Evolutionary conservation across 306 rosid species (phyloP), one percentile per base, ranked within the genome.

Genomic region (Fragaria vesca): DNA sequence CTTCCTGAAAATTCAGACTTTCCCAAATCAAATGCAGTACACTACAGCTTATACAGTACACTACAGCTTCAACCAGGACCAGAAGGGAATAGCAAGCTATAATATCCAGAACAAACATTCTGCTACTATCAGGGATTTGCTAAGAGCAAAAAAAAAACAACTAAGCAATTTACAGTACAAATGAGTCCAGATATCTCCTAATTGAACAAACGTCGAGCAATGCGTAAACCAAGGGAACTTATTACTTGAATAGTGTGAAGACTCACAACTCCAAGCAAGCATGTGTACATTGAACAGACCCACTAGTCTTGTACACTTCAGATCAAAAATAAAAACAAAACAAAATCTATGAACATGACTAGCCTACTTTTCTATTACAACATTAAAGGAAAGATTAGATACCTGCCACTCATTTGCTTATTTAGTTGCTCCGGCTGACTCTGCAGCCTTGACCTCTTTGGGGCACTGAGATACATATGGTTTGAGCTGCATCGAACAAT

Each of bases 391-490:
- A 45, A 36, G 16, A 78, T 57, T 20, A 12, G 28, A 42, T 68
- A 58, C 46, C 57, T 4, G 72, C 52, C 57, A 30, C 72, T 61
- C 42, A 26, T 78, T 60, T 40, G 73, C 69, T 74, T 58, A 68
- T 60, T 73, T 73, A 38, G 48, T 24, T 36, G 78, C 12, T 38
- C 34, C 72, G 0, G 72, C 38, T 47, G 75, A 45, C 21, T 74
- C 78, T 4, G 72, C 54, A 42, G 80, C 46, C 69, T 67, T 62
- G 10, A 66, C 54, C 40, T 81, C 87, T 67, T 34, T 75, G 8
- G 85, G 83, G 63, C 88, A 78, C 78, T 85, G 85, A 63, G 85
- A 81, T 8, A 81, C 85, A 54, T 85, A 85, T 15, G 88, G 71
- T 66, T 75, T 85, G 61, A 85, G 81, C 83, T 81, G 81, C 83